Evolutionary conservation across 495 filamentous ascomycete genomes (phyloP), one percentile per base, ranked within the genome.

Genomic region (Penicillium crystallinum): DNA sequence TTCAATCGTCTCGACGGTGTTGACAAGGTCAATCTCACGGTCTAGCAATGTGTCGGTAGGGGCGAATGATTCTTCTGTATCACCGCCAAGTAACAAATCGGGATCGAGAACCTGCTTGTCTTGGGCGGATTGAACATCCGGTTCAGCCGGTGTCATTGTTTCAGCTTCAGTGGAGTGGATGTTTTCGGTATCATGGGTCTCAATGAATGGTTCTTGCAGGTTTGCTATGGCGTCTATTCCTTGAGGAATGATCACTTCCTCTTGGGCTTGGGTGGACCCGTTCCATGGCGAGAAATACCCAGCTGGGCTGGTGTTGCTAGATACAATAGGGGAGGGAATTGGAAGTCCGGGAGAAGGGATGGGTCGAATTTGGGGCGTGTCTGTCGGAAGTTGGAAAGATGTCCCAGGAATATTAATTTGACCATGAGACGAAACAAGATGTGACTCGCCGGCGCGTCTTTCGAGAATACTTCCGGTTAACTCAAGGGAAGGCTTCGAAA

Each of bases 321-420:
- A 67, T 1, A 72, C 48, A 4, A 79, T 57, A 4, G 77, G 75
- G 7, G 77, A 77, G 1, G 74, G 73, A 29, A 71, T 62, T 33
- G 76, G 72, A 33, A 78, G 69, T 4, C 63, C 66, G 18, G 75
- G 70, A 21, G 75, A 77, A 38, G 72, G 67, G 18, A 78, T 52
- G 15, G 75, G 76, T 22, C 69, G 63, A 14, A 79, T 63, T 10
- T 70, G 72, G 4, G 77, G 77, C 4, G 75, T 76, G 41, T 67
- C 63, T 33, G 59, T 74, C 5, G 70, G 70, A 29, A 64, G 51
- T 31, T 62, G 57, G 11, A 47, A 30, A 18, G 44, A 18, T 36
- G 51, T 40, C 5, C 29, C 34, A 1, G 30, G 18, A n/a, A 37
- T 31, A 41, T 55, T 40, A 41, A 15, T 23, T 39, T 33, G 41